Percentiles rank a stretch among this genome's conserved stretches.
Evolutionary conservation across 1,139 yeast species (phyloP).

Genomic region (Candida sp.): DNA sequence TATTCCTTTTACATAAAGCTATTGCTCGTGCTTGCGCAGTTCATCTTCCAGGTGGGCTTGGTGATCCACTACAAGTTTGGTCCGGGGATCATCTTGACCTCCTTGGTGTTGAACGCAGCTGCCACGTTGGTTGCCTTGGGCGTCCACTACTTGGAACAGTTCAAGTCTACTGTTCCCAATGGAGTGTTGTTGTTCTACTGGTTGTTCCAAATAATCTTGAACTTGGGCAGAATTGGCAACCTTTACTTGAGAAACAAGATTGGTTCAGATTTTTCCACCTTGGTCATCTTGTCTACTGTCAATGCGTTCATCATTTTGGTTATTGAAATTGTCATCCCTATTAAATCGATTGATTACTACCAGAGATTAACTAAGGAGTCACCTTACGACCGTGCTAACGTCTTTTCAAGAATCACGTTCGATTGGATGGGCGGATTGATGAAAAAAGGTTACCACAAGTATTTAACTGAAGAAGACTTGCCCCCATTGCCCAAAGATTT

Average conservation of each 20-base stretch:
- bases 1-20: conserved; percentile 50
- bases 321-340: conserved; percentile 55
- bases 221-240: conserved; percentile 45
- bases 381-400: conserved; percentile 83
- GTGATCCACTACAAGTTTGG: conserved; percentile 19
- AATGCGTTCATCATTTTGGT: conserved; percentile 55
- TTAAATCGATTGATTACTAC: conserved; percentile 38
- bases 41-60: conserved; percentile 33
- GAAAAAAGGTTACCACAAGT: conserved; percentile 82
- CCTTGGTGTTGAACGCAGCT: conserved; percentile 39
- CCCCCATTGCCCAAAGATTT: conserved; percentile 79
- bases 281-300: conserved; percentile 51
- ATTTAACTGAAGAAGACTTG: conserved; percentile 74
- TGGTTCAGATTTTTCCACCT: conserved; percentile 37
- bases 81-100: conserved; percentile 47
- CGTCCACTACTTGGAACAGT: conserved; percentile 76
- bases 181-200: conserved; percentile 79
- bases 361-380: conserved; percentile 42
- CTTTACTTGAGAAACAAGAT: conserved; percentile 48
- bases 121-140: conserved; percentile 55
- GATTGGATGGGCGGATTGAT: conserved; percentile 94
- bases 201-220: conserved; percentile 58
- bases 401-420: conserved; percentile 81
- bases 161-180: conserved; percentile 65
- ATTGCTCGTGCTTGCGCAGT: conserved; percentile 43